These are phyloP conservation scores for Torrubiella hemipterigena DNA, from an alignment of 2,329 filamentous ascomycete genomes.

Conservation along the genomic window DNA sequence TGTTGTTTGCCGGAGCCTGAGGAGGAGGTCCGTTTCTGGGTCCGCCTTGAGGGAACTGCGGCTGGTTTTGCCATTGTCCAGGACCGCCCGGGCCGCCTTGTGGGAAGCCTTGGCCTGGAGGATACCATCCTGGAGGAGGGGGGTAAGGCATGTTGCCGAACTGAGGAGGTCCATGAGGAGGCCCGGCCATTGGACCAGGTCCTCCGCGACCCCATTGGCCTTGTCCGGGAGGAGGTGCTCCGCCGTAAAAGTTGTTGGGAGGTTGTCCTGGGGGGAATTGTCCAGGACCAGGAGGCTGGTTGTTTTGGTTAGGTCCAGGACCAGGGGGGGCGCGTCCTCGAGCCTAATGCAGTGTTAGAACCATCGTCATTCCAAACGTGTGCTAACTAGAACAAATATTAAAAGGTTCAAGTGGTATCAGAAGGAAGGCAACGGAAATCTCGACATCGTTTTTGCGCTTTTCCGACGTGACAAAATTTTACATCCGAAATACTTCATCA, in stretches of 20 bases:
- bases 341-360: constrained; percentile 23
- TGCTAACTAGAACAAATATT: no score
- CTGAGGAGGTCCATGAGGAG: constrained; percentile 58
- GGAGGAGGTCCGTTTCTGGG: constrained; percentile 48
- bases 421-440: constrained; percentile 99
- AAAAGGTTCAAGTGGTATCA: constrained; percentile 51
- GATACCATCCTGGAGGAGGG: constrained; percentile 65
- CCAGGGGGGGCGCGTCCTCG: constrained; percentile 23
- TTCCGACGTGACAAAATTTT: constrained; percentile 73
- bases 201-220: constrained; percentile 44
- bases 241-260: constrained; percentile 34
- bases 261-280: no score
- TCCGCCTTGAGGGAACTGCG: constrained; percentile 47
- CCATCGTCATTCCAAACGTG: no score
- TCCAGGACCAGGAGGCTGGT: constrained; percentile 20
- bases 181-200: constrained; percentile 48
- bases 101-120: constrained; percentile 18
- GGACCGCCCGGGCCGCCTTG: constrained; percentile 33
- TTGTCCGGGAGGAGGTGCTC: constrained; percentile 37
- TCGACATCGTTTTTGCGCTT: constrained; percentile 96
- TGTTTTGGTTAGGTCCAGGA: constrained; percentile 18
- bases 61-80: constrained; percentile 39
- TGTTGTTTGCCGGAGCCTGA: constrained; percentile 14
- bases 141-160: constrained; percentile 48
- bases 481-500: constrained; percentile 99